These are phyloP conservation scores for Arthrobotrys musiformis DNA, from an alignment of 2,329 filamentous ascomycete genomes.

Conservation along the genomic window DNA sequence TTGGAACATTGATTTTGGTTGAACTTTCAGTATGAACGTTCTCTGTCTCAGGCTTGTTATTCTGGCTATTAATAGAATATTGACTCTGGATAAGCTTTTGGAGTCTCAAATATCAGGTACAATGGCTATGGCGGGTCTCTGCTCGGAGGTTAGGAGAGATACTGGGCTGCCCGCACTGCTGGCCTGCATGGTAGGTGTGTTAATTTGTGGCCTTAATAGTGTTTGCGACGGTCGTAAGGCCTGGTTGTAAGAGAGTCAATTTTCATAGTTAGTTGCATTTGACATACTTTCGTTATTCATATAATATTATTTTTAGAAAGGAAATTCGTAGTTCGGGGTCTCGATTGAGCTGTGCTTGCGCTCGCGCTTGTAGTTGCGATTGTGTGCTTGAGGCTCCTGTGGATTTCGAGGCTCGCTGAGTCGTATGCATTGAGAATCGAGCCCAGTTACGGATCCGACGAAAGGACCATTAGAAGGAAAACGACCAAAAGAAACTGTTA, in stretches of 20 bases:
- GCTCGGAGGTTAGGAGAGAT: neutral
- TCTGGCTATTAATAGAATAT: neutral
- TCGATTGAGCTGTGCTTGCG: too few species aligned
- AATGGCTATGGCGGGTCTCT: too few species aligned
- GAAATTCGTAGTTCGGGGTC: neutral
- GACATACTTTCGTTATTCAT: neutral
- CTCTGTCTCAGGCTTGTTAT: neutral
- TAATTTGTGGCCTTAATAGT: neutral
- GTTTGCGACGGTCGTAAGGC: neutral
- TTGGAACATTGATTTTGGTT: neutral
- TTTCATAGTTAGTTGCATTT: neutral
- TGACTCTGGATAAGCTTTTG: slow-evolving; percentile 3
- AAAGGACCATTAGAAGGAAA: slow-evolving; percentile 24
- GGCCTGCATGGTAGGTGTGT: neutral
- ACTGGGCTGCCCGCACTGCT: neutral
- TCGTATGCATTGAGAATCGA: neutral
- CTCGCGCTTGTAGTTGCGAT: too few species aligned
- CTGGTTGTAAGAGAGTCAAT: neutral
- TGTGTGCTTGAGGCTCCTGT: too few species aligned
- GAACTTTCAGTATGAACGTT: neutral
- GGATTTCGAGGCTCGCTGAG: too few species aligned
- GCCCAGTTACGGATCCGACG: slow-evolving; percentile 11
- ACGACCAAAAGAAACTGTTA: slow-evolving; percentile 38
- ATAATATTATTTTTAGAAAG: neutral
- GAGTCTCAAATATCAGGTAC: neutral